phyloP scores from a whole-genome alignment of 768 basidiomycete species.

The Pholiota conissans region DNA sequence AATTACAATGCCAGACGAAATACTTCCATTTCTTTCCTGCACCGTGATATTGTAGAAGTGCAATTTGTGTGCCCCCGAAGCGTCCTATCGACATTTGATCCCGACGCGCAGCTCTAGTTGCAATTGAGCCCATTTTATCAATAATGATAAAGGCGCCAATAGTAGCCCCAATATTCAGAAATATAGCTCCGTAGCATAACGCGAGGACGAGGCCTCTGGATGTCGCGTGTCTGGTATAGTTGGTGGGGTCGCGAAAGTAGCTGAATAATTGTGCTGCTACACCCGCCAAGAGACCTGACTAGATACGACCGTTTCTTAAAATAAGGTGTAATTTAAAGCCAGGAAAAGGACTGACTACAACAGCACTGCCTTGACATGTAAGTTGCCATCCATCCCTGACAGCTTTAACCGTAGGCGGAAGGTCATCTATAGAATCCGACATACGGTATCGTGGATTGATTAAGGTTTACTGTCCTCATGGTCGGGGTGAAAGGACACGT shows the following conservation, averaged over 20 bases:
- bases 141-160: constrained; percentile 14
- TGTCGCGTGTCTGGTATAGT: neutral
- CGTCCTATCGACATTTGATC: neutral
- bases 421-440: neutral
- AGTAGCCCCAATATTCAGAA: constrained; percentile 13
- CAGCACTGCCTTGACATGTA: constrained; percentile 10
- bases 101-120: neutral
- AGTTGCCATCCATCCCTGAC: constrained; percentile 8
- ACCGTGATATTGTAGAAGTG: neutral
- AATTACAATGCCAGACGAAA: constrained; percentile 8
- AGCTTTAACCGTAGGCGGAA: constrained; percentile 4
- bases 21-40: constrained; percentile 5
- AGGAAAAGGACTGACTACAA: constrained; percentile 4
- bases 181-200: constrained; percentile 12
- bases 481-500: too few relatives aligned
- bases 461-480: too few relatives aligned
- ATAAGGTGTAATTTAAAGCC: neutral
- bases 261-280: constrained; percentile 7
- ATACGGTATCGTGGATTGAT: neutral
- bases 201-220: constrained; percentile 1
- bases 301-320: neutral
- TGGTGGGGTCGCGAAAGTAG: constrained; percentile 6
- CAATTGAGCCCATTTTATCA: constrained; percentile 8
- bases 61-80: neutral
- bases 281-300: constrained; percentile 14